These are phyloP conservation scores for Aspergillus neotritici DNA, from an alignment of 2,329 filamentous ascomycete genomes.

Conservation along the genomic window DNA sequence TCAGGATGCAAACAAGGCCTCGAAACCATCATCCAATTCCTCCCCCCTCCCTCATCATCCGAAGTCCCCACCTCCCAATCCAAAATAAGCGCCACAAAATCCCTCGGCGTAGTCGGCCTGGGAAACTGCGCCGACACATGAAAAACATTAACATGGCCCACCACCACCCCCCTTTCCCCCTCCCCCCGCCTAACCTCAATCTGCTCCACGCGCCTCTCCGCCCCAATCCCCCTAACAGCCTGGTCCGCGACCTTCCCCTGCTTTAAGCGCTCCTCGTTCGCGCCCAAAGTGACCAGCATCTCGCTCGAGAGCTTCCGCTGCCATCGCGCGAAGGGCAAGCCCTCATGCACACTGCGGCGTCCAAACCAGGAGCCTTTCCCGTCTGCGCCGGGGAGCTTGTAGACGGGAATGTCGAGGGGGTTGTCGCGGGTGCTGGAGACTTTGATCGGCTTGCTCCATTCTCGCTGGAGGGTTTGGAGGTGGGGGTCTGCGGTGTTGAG, in stretches of 20 bases:
- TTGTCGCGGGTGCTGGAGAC: conserved; percentile 62
- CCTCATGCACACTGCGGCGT: conserved; percentile 73
- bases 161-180: conserved; percentile 1
- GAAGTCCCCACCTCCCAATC: conserved; percentile 47
- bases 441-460: conserved; percentile 74
- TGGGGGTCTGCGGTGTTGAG: conserved; percentile 46
- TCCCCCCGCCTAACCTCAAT: conserved; percentile 45
- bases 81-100: conserved; percentile 76
- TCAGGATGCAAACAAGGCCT: conserved; percentile 75
- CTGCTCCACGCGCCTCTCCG: conserved; percentile 67
- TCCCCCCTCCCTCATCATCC: conserved; percentile 36
- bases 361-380: conserved; percentile 87
- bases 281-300: conserved; percentile 70
- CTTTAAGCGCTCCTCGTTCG: conserved; percentile 63
- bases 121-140: conserved; percentile 86
- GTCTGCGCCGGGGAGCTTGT: conserved; percentile 73
- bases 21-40: conserved; percentile 81
- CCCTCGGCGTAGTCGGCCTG: conserved; percentile 77
- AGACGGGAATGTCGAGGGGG: conserved; percentile 69
- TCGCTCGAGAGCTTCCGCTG: conserved; percentile 70
- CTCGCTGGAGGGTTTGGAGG: conserved; percentile 61
- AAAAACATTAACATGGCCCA: conserved; percentile 55
- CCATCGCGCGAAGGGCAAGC: conserved; percentile 70
- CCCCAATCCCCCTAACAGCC: conserved; percentile 78
- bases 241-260: conserved; percentile 63